phyloP scores from a whole-genome alignment of 768 basidiomycete species.

The Arthromyces matolae region DNA sequence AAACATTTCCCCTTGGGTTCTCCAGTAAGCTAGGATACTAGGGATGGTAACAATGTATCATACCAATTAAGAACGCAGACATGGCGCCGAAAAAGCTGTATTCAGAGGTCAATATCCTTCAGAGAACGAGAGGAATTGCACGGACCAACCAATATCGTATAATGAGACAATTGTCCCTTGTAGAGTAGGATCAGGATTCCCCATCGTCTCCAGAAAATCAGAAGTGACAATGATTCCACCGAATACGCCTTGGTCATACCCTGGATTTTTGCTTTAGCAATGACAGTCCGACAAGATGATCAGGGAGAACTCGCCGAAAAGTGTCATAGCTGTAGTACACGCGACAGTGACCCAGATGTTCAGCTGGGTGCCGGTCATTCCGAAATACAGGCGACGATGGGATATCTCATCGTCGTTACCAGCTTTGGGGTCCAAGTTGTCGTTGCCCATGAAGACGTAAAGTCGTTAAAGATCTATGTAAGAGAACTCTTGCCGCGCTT shows the following conservation, averaged over 20 bases:
- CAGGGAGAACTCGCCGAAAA: slow-evolving; percentile 36
- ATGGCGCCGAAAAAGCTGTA: slow-evolving; percentile 44
- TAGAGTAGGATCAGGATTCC: slow-evolving; percentile 39
- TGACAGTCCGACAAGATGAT: neutral
- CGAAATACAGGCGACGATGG: slow-evolving; percentile 32
- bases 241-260: slow-evolving; percentile 53
- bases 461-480: no score
- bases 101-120: neutral
- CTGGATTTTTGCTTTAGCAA: slow-evolving; percentile 15
- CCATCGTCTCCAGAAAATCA: slow-evolving; percentile 44
- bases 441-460: slow-evolving; percentile 11
- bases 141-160: slow-evolving; percentile 49
- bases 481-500: no score
- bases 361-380: slow-evolving; percentile 40
- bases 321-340: slow-evolving; percentile 49
- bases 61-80: slow-evolving; percentile 38
- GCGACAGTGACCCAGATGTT: slow-evolving; percentile 47
- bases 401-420: slow-evolving; percentile 7
- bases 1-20: slow-evolving; percentile 31
- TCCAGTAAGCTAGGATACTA: neutral
- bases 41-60: neutral
- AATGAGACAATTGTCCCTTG: slow-evolving; percentile 49
- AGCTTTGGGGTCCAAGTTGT: neutral
- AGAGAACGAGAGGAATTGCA: neutral
- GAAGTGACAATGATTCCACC: slow-evolving; percentile 49